Conservation (phyloP, 306 rosid species). For the Vachellia collinsii region DNA sequence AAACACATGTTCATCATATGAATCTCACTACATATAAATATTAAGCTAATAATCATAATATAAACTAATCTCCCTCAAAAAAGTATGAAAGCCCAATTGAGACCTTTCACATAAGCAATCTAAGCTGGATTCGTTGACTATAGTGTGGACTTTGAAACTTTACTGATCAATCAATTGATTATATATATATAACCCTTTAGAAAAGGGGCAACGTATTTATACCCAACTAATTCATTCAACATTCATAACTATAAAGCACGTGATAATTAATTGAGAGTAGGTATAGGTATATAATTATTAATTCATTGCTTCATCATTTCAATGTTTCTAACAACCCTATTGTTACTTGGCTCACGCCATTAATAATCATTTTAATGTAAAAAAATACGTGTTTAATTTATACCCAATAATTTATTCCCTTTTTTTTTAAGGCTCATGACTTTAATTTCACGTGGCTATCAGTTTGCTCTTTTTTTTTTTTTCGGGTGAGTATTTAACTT, state of each 20-base stretch:
- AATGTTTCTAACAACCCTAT: not conserved
- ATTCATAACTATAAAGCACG: not conserved
- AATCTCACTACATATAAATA: not conserved
- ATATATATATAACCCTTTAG: too few relatives aligned
- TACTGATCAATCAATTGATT: not conserved
- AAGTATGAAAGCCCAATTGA: not conserved
- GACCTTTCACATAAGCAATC: slow-evolving; percentile 5
- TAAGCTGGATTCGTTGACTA: slow-evolving; percentile 24
- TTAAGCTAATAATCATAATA: not conserved
- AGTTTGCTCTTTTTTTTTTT: not conserved
- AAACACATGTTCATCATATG: not conserved
- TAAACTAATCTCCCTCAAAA: too few relatives aligned
- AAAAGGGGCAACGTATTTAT: not conserved
- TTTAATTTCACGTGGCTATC: slow-evolving; percentile 11
- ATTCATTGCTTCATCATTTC: not conserved
- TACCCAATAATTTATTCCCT: not conserved
- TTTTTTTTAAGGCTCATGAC: not conserved
- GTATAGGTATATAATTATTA: not conserved
- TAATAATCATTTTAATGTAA: not conserved
- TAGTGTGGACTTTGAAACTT: not conserved
- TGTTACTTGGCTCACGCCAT: not conserved
- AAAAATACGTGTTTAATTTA: not conserved
- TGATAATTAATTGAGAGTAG: not conserved
- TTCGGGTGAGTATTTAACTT: not conserved
- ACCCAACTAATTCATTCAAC: slow-evolving; percentile 1